phyloP scores from a whole-genome alignment of 73 alveolate genomes.

The Stentor roeselii region DNA sequence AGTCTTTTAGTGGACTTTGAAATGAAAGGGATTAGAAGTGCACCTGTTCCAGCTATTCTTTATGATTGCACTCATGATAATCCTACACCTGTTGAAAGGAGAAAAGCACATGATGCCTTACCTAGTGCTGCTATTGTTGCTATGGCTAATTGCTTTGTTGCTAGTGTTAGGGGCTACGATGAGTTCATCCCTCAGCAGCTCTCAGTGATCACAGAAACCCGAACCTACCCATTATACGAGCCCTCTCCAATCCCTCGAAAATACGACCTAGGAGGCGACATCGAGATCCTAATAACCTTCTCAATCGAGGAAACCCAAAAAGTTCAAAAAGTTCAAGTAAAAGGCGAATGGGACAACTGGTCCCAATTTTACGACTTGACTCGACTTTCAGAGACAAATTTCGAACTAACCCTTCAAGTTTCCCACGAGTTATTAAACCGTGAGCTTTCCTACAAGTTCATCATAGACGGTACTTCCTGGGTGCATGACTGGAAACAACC shows the following conservation, averaged over 20 bases:
- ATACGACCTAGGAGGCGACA: not conserved
- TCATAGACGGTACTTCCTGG: not conserved
- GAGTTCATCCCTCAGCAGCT: conserved; percentile 35
- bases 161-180: conserved; percentile 35
- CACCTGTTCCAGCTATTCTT: conserved; percentile 22
- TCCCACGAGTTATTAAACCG: not conserved
- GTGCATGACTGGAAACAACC: not conserved
- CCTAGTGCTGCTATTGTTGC: conserved; percentile 31
- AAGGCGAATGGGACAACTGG: conserved; percentile 30
- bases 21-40: not conserved
- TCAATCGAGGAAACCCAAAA: not conserved
- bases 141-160: conserved; percentile 31
- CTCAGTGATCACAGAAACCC: conserved; percentile 30
- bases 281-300: not conserved
- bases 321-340: not conserved
- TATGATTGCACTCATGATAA: conserved; percentile 38
- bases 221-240: conserved; percentile 14
- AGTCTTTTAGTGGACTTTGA: not conserved
- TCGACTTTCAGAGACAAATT: not conserved
- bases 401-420: not conserved
- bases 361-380: not conserved
- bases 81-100: conserved; percentile 26
- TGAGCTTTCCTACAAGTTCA: not conserved
- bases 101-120: conserved; percentile 43
- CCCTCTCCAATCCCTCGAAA: not conserved